Evolutionary conservation across 108 stramenopile species (phyloP).

Genomic region (Nitzschia sp.): DNA sequence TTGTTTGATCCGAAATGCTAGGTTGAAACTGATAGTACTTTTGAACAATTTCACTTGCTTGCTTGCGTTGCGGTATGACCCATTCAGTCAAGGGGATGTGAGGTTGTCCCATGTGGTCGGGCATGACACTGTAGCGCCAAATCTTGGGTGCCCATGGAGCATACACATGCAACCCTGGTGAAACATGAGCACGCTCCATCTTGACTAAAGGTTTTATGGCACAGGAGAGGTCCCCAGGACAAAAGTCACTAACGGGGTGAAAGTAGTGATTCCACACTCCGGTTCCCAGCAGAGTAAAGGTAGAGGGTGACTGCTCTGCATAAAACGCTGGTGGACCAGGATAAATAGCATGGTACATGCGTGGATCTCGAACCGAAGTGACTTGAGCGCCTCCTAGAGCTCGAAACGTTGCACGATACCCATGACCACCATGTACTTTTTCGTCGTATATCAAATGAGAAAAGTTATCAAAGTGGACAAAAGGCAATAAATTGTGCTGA

Average conservation of each 20-base stretch:
- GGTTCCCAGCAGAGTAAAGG: constrained; percentile 15
- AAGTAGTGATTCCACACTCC: constrained; percentile 45
- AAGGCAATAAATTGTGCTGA: constrained; percentile 39
- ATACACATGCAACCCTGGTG: constrained; percentile 27
- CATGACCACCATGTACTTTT: constrained; percentile 19
- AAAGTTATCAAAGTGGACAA: constrained; percentile 36
- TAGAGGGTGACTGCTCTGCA: not conserved
- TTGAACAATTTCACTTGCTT: constrained; percentile 6
- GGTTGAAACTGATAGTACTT: constrained; percentile 23
- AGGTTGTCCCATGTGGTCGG: constrained; percentile 1
- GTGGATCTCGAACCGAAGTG: not conserved
- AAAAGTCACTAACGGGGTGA: constrained; percentile 22
- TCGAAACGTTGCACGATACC: not conserved
- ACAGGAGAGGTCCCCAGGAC: constrained; percentile 32
- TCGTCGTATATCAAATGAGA: constrained; percentile 31
- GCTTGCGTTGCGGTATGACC: constrained; percentile 23
- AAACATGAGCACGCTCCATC: constrained; percentile 20
- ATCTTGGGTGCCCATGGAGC: constrained; percentile 31
- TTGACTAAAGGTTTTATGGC: constrained; percentile 17
- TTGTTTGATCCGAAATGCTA: not conserved
- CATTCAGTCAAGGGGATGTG: constrained; percentile 22
- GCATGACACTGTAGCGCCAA: constrained; percentile 27
- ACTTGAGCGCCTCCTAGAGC: not conserved
- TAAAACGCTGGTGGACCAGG: constrained; percentile 8
- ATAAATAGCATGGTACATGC: constrained; percentile 18